Conservation (phyloP, 78 protist species). For the Tieghemostelium lacteum region DNA sequence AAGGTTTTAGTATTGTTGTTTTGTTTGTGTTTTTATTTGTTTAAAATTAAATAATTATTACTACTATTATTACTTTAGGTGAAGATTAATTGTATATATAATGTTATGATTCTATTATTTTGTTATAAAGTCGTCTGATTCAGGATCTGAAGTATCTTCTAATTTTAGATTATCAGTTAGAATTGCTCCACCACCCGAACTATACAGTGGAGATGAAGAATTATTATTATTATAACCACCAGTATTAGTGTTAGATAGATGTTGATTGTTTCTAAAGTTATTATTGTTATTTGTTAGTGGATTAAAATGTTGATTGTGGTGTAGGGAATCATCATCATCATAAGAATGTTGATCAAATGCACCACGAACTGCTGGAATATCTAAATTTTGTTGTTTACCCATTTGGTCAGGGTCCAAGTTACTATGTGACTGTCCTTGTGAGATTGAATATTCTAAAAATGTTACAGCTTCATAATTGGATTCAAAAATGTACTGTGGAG, state of each 20-base stretch:
- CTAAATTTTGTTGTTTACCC: neutral
- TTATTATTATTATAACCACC: neutral
- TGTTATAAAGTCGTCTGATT: slow-evolving; percentile 55
- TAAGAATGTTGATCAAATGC: slow-evolving; percentile 10
- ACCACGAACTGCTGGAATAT: neutral
- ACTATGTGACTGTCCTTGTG: neutral
- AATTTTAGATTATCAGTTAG: slow-evolving; percentile 44
- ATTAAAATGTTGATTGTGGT: neutral
- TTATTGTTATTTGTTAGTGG: neutral
- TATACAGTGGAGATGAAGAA: neutral
- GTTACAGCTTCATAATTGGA: slow-evolving; percentile 71
- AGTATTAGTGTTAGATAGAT: neutral
- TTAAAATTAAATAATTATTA: slow-evolving; percentile 1
- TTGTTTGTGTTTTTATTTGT: neutral
- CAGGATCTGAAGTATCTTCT: slow-evolving; percentile 65
- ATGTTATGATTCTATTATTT: neutral
- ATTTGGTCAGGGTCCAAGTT: neutral
- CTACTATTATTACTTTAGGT: slow-evolving; percentile 6
- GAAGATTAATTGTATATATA: neutral
- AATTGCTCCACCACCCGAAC: slow-evolving; percentile 54
- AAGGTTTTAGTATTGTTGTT: no score
- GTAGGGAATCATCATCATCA: slow-evolving; percentile 7
- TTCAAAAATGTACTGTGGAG: slow-evolving; percentile 65
- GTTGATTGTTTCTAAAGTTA: no score
- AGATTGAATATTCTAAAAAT: slow-evolving; percentile 10